These are phyloP conservation scores for Fusarium sp. DNA, from an alignment of 2,329 filamentous ascomycete species.

Conservation along the genomic window DNA sequence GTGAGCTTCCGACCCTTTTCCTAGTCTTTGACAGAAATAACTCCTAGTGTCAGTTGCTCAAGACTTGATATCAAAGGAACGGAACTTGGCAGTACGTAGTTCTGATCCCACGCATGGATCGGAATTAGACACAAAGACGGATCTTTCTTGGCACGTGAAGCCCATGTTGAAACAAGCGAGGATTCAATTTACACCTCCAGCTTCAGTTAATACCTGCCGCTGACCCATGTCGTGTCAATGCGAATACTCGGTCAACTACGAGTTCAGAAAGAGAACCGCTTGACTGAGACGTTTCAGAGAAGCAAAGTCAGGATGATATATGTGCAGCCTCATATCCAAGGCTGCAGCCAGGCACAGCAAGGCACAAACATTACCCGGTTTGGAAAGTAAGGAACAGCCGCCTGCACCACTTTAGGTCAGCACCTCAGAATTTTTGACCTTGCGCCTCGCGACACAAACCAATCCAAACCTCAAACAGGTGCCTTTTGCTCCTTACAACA, in stretches of 20 bases:
- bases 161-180: constrained; percentile 30
- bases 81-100: neutral
- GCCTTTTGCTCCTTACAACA: constrained; percentile 42
- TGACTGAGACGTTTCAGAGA: constrained; percentile 27
- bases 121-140: constrained; percentile 16
- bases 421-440: constrained; percentile 47
- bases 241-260: constrained; percentile 26
- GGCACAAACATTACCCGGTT: constrained; percentile 12
- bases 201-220: constrained; percentile 12
- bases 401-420: constrained; percentile 43
- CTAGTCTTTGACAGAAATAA: constrained; percentile 2
- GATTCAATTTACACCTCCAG: constrained; percentile 10
- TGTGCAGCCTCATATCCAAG: constrained; percentile 11
- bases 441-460: constrained; percentile 42
- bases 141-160: constrained; percentile 27
- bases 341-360: constrained; percentile 4
- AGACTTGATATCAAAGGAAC: constrained; percentile 2
- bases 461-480: constrained; percentile 37
- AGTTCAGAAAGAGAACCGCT: constrained; percentile 22
- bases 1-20: neutral
- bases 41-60: constrained; percentile 1
- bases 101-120: constrained; percentile 5
- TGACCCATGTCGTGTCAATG: constrained; percentile 32
- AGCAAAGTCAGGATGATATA: constrained; percentile 10
- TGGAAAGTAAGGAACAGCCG: constrained; percentile 19